Evolutionary conservation across 1,284 basidiomycete genomes (phyloP).

Genomic region (Serendipita sp.): DNA sequence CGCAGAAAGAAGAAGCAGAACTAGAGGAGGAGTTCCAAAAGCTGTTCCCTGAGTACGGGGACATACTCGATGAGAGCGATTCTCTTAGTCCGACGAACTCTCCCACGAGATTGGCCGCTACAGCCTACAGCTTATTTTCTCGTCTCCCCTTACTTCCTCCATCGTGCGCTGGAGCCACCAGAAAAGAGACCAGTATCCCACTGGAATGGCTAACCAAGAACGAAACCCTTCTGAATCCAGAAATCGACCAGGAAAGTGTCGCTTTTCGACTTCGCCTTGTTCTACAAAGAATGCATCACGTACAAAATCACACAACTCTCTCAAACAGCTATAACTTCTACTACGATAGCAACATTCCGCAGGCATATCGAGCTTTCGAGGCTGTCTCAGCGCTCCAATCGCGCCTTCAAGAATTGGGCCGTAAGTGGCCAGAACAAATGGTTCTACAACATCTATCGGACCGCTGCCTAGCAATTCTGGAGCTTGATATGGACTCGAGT

Average conservation of each 20-base stretch:
- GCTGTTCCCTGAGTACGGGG: conserved; percentile 76
- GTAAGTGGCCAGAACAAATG: conserved; percentile 95
- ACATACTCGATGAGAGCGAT: conserved; percentile 29
- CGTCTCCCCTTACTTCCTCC: neutral
- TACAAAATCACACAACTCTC: neutral
- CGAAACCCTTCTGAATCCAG: neutral
- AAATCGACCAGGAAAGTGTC: neutral
- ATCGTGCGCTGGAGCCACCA: neutral
- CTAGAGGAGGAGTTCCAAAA: conserved; percentile 68
- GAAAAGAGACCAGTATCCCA: neutral
- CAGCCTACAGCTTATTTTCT: neutral
- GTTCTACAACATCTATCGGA: conserved; percentile 75
- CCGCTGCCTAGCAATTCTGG: conserved; percentile 59
- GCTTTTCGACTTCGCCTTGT: neutral
- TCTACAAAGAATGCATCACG: neutral
- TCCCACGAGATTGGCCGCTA: neutral
- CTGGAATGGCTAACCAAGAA: neutral
- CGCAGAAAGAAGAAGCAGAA: conserved; percentile 54
- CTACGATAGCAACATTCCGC: conserved; percentile 51
- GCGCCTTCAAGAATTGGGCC: conserved; percentile 45
- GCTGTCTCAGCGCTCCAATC: conserved; percentile 38
- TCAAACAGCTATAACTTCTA: conserved; percentile 61
- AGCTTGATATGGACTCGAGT: conserved; percentile 54
- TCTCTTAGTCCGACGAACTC: neutral
- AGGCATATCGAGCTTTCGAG: conserved; percentile 46